Evolutionary conservation across 805 yeast genomes (phyloP).

Genomic region (Saccharomyces jurei): DNA sequence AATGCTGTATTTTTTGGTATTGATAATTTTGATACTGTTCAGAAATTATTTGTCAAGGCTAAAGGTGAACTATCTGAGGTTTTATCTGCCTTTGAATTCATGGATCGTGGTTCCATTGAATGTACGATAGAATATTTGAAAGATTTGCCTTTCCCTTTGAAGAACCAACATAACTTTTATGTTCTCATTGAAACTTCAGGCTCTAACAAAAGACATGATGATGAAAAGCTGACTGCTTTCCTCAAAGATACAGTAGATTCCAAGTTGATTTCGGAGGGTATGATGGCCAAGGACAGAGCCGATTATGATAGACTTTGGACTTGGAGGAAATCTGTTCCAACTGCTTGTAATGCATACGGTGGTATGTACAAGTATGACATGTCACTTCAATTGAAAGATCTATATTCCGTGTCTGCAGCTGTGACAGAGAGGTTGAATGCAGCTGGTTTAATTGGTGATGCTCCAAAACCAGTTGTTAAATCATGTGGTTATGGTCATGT

Average conservation of each 20-base stretch:
- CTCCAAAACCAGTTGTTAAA: conserved; percentile 68
- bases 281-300: conserved; percentile 82
- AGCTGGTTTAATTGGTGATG: conserved; percentile 51
- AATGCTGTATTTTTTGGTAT: conserved; percentile 80
- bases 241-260: conserved; percentile 70
- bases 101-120: conserved; percentile 63
- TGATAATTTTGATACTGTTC: conserved; percentile 66
- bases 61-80: conserved; percentile 68
- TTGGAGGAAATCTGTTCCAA: conserved; percentile 86
- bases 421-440: conserved; percentile 47
- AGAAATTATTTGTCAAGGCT: conserved; percentile 62
- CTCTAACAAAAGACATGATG: conserved; percentile 79
- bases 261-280: conserved; percentile 73
- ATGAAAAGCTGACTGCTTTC: conserved; percentile 70
- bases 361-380: conserved; percentile 94
- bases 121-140: conserved; percentile 51
- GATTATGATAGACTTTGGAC: conserved; percentile 72
- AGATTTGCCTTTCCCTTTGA: conserved; percentile 57
- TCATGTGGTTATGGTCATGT: conserved; percentile 93
- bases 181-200: conserved; percentile 89
- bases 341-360: conserved; percentile 69
- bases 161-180: conserved; percentile 70
- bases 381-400: conserved; percentile 65
- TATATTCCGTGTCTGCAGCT: conserved; percentile 70
- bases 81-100: conserved; percentile 79